These are phyloP conservation scores for Beauveria sp. DNA, from an alignment of 2,329 filamentous ascomycete genomes.

Conservation along the genomic window DNA sequence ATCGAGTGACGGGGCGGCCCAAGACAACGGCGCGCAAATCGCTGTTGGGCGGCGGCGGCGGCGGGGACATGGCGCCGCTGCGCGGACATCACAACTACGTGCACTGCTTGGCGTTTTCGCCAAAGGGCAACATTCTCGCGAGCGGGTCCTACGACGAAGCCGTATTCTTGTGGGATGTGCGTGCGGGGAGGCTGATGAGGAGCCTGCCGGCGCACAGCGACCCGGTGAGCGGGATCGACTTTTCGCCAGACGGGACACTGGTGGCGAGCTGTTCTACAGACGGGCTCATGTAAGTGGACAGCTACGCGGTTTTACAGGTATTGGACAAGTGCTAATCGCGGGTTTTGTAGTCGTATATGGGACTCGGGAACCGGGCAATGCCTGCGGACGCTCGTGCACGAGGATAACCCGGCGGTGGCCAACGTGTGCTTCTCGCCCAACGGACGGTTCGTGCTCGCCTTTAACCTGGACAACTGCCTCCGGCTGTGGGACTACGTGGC, in stretches of 20 bases:
- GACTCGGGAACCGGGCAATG: conserved; percentile 94
- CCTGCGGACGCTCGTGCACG: conserved; percentile 87
- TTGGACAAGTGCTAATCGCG: conserved; percentile 1
- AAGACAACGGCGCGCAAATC: conserved; percentile 37
- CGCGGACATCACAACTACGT: conserved; percentile 94
- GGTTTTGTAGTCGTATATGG: conserved; percentile 65
- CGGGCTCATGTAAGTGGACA: conserved; percentile 64
- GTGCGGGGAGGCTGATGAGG: conserved; percentile 80
- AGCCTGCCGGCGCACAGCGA: conserved; percentile 91
- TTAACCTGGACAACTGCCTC: conserved; percentile 82
- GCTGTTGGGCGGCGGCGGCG: conserved; percentile 37
- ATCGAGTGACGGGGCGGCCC: conserved; percentile 55
- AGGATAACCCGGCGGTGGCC: conserved; percentile 86
- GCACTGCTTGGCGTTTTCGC: conserved; percentile 89
- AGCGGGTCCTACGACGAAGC: conserved; percentile 96
- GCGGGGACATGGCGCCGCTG: conserved; percentile 48
- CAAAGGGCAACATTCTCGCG: conserved; percentile 94
- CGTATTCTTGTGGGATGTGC: conserved; percentile 93
- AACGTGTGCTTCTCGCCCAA: conserved; percentile 91
- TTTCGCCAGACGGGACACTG: conserved; percentile 84
- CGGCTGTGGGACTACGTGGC: conserved; percentile 93
- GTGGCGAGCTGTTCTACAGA: conserved; percentile 89
- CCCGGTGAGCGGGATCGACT: conserved; percentile 88
- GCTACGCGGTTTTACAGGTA: not conserved
- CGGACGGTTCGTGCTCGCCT: conserved; percentile 85